Percentiles rank a stretch among this genome's conserved stretches.
Conservation (phyloP, 441 rosid species). For the Pelargonium australe region DNA sequence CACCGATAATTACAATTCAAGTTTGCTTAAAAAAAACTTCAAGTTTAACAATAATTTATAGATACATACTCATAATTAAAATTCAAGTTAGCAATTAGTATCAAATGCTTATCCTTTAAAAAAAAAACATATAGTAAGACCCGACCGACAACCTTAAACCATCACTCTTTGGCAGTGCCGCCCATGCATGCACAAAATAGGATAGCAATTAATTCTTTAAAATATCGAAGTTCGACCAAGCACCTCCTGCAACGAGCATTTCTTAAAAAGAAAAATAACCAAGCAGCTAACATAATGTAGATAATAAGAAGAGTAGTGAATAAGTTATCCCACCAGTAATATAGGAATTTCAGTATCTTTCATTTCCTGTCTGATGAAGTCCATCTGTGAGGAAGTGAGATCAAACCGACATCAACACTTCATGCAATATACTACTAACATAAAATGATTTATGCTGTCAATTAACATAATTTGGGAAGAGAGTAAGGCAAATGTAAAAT, state of each 20-base stretch:
- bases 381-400: slow-evolving; percentile 41
- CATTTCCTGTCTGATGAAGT: slow-evolving; percentile 53
- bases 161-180: too few relatives aligned
- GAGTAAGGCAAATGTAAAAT: neutral
- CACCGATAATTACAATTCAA: too few relatives aligned
- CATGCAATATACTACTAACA: slow-evolving; percentile 11
- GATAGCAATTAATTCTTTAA: too few relatives aligned
- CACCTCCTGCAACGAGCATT: neutral
- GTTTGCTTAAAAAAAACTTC: too few relatives aligned
- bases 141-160: too few relatives aligned
- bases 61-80: too few relatives aligned
- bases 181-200: too few relatives aligned
- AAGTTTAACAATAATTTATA: too few relatives aligned
- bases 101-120: too few relatives aligned
- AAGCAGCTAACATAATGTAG: neutral
- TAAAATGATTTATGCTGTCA: slow-evolving; percentile 8
- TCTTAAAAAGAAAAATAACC: slow-evolving; percentile 8
- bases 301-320: neutral
- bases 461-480: neutral
- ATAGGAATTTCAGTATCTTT: slow-evolving; percentile 48
- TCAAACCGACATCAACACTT: slow-evolving; percentile 15
- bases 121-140: too few relatives aligned
- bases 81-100: too few relatives aligned
- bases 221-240: too few relatives aligned
- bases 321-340: slow-evolving; percentile 43